phyloP scores from a whole-genome alignment of 2,329 filamentous ascomycete species.

The Neonectria punicea region DNA sequence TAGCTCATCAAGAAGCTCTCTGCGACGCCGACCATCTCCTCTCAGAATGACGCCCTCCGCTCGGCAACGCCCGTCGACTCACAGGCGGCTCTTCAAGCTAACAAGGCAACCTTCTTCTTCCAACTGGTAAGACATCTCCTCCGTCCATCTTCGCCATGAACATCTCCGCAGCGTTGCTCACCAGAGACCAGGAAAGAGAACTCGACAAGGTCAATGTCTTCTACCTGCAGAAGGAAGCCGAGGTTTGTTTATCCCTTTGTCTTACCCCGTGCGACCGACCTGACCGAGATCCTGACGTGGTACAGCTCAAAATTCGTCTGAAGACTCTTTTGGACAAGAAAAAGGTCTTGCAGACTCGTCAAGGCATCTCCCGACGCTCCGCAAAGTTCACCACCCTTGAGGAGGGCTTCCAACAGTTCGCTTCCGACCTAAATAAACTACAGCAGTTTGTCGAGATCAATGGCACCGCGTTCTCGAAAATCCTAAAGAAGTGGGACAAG shows the following conservation, averaged over 20 bases:
- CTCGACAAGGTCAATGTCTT: conserved; percentile 98
- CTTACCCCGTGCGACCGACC: neutral
- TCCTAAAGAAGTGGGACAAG: conserved; percentile 99
- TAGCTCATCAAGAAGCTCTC: conserved; percentile 99
- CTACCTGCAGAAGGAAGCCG: conserved; percentile 97
- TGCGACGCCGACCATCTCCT: conserved; percentile 83
- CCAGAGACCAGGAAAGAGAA: conserved; percentile 82
- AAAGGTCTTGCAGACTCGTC: conserved; percentile 84
- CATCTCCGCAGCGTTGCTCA: conserved; percentile 51
- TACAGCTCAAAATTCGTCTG: conserved; percentile 89
- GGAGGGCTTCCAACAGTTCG: conserved; percentile 97
- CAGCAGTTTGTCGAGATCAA: conserved; percentile 99
- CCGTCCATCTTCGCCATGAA: conserved; percentile 39
- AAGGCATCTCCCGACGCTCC: conserved; percentile 84
- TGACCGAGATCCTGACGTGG: conserved; percentile 26
- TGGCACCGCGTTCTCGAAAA: conserved; percentile 97
- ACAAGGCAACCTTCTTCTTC: conserved; percentile 99
- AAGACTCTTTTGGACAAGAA: conserved; percentile 96
- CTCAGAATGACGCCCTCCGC: conserved; percentile 73
- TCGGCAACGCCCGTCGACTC: conserved; percentile 69
- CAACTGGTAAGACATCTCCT: conserved; percentile 74
- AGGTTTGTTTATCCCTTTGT: conserved; percentile 68
- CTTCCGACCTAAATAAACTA: conserved; percentile 94
- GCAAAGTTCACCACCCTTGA: conserved; percentile 95
- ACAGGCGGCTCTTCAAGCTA: conserved; percentile 91